Evolutionary conservation across 345 rosid species (phyloP), one percentile per base, ranked within the genome.

Genomic region (Durio zibethinus): DNA sequence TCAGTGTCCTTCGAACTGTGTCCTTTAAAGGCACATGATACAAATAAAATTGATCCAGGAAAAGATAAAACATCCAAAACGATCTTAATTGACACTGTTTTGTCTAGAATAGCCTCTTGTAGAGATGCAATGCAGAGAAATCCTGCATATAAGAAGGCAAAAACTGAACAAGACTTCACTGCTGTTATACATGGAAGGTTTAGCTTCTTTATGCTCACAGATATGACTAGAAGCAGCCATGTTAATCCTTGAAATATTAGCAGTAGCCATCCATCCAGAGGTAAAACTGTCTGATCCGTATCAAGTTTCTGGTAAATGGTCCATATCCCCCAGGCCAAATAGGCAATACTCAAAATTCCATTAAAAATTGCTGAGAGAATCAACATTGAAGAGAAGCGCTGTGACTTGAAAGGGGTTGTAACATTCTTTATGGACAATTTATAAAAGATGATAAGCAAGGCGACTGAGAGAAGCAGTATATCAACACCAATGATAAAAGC

Each of bases 21-120:
- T 72, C 70, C 43, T 75, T 77, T 27, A 72, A 83, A 76, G 38
- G 79, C 62, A 7, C 74, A 74, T 3, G 62, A 52, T 6, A 85
- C 80, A 42, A 87, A 43, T 15, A 86, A 81, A 79, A 86, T 52
- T 20, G 84, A 82, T 65, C 86, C 83, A 4, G 87, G 86, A 48
- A 84, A 79, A 60, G 85, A 77, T 61, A 80, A 53, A 36, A 78
- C 42, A 65, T 86, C 84, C 77, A 85, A 60, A 66, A 81, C 25
- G 45, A 80, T 43, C 40, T 69, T 43, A 72, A 73, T 15, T 0
- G 84, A 77, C 10, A 65, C 75, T 2, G 12, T 12, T 60, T 67
- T 70, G 10, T 73, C 79, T 4, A 10, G 20, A 29, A 74, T 14
- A 20, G 85, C 83, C 64, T 53, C 78, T 54, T 75, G 76, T 20